Conservation (phyloP, 768 basidiomycete genomes). For the Roridomyces roridus region DNA sequence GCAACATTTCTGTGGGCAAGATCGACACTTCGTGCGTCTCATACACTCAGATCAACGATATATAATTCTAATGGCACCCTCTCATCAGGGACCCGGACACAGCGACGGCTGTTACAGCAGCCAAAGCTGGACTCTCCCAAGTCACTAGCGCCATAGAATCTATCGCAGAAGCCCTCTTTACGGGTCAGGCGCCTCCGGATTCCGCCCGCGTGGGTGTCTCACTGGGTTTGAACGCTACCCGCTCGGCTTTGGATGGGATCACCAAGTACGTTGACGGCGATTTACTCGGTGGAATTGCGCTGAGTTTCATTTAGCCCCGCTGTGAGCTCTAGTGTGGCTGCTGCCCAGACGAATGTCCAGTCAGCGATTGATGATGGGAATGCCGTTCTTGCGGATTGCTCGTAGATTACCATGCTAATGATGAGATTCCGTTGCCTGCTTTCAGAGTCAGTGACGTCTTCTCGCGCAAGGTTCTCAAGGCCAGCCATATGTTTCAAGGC, state of each 20-base stretch:
- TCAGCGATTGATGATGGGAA: conserved; percentile 13
- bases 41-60: neutral
- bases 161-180: conserved; percentile 24
- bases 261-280: conserved; percentile 17
- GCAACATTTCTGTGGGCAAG: conserved; percentile 24
- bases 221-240: conserved; percentile 16
- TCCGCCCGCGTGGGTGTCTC: conserved; percentile 18
- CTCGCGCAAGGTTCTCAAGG: too few species aligned
- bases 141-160: conserved; percentile 19
- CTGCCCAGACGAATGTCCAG: conserved; percentile 4
- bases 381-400: conserved; percentile 15
- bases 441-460: too few species aligned
- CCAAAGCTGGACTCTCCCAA: conserved; percentile 12
- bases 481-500: too few species aligned
- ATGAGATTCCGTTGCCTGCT: too few species aligned
- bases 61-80: neutral
- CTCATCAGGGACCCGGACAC: conserved; percentile 20
- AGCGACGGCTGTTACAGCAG: conserved; percentile 15
- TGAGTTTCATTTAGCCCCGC: neutral
- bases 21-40: conserved; percentile 24
- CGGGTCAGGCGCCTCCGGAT: conserved; percentile 20
- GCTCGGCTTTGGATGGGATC: conserved; percentile 21
- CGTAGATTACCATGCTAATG: neutral
- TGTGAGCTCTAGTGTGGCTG: neutral
- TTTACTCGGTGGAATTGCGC: too few species aligned